Evolutionary conservation across 2,329 filamentous ascomycete genomes (phyloP), one percentile per base, ranked within the genome.

Genomic region (Calonectria hongkongensis): DNA sequence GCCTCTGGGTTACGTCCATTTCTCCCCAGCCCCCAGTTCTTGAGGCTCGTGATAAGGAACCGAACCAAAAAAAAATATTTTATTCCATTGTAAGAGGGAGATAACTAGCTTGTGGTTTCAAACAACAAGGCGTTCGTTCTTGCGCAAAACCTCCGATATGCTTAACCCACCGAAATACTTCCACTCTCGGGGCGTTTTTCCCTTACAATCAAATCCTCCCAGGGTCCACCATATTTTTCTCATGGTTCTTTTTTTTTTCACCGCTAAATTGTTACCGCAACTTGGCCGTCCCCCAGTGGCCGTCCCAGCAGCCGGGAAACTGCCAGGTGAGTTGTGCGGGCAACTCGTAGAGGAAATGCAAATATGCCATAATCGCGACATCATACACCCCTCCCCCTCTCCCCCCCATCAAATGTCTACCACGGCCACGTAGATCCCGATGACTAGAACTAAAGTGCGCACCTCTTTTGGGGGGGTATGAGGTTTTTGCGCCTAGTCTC

Each of bases 121-220:
- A 56, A 56, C 51, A 56, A 56, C 51, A 56, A 56, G 51, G 21
- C 21, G 21, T 21, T 21, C 28, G 51, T 25, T 36, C 51, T 56
- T 54, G 33, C 8, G 33, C 33, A 36, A 36, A 36, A 9, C 12
- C 33, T 2, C 33, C 33, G 33, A 36, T 36, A 36, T 36, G 33
- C 41, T 54, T 18, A 33, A 33, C 7, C 8, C 50, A 54, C 8
- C 28, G 33, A 36, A 36, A 54, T 54, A 21, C 30, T 30, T 33
- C 28, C 27, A 36, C 4, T 54, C 2, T 33, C 28, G 16, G 25
- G 28, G 28, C 50, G 21, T 21, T 51, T 54, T 36, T 36, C 10
- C 33, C 33, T 36, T 12, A 3, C 33, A 36, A 10, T 10, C 41
- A n/a, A 43, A 18, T 15, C 41, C 10, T 43, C 21, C 21, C 41